Evolutionary conservation across 2,329 filamentous ascomycete genomes (phyloP).

Genomic region (Dactylellina leptospora): DNA sequence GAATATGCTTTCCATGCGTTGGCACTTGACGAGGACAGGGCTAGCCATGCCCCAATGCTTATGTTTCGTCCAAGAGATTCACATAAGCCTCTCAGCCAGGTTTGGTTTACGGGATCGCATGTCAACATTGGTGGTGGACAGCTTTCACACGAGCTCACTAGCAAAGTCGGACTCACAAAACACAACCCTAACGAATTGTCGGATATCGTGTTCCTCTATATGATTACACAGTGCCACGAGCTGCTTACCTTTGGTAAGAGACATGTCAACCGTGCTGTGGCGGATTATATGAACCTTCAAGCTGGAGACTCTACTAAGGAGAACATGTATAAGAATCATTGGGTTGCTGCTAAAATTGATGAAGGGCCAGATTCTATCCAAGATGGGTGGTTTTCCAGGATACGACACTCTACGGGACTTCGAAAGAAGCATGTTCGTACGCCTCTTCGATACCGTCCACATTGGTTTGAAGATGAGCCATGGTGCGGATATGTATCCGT

Average conservation of each 20-base stretch:
- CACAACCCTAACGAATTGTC: constrained; percentile 38
- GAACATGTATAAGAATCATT: constrained; percentile 15
- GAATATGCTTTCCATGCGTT: constrained; percentile 70
- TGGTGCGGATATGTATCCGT: constrained; percentile 28
- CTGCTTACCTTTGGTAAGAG: constrained; percentile 60
- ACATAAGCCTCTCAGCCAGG: constrained; percentile 19
- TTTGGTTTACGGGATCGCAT: constrained; percentile 67
- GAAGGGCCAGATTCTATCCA: constrained; percentile 5
- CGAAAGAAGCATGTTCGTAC: constrained; percentile 29
- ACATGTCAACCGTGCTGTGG: constrained; percentile 56
- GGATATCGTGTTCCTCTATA: constrained; percentile 64
- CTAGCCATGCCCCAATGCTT: constrained; percentile 23
- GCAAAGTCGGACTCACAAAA: constrained; percentile 2
- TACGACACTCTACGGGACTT: constrained; percentile 6
- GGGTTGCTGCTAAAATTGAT: constrained; percentile 35
- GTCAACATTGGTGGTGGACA: constrained; percentile 64
- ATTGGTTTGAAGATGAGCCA: constrained; percentile 41
- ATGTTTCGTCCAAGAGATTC: constrained; percentile 40
- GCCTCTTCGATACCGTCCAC: constrained; percentile 42
- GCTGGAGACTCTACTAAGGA: background rate
- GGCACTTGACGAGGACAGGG: constrained; percentile 68
- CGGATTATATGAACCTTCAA: constrained; percentile 10
- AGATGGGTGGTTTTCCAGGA: background rate
- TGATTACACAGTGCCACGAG: constrained; percentile 62
- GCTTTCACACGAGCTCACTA: constrained; percentile 63